phyloP scores from a whole-genome alignment of 192 early-diverging fungal species.

The Cladochytrium replicatum region DNA sequence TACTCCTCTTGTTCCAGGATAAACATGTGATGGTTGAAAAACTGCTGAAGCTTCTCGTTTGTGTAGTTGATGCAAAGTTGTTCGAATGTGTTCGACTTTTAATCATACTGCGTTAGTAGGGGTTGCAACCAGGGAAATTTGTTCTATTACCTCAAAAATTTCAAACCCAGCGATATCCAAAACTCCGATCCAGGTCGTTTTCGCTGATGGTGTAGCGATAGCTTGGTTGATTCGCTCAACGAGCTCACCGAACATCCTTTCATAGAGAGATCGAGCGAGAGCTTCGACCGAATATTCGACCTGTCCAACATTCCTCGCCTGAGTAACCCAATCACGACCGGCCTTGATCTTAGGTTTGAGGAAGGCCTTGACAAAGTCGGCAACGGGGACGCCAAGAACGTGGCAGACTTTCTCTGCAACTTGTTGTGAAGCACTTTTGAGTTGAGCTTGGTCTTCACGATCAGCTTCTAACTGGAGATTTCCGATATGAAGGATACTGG shows the following conservation, averaged over 20 bases:
- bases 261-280: conserved; percentile 82
- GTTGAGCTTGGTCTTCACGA: conserved; percentile 77
- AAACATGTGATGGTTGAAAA: conserved; percentile 99
- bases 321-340: conserved; percentile 91
- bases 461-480: conserved; percentile 76
- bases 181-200: conserved; percentile 86
- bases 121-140: too few species aligned
- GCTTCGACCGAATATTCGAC: conserved; percentile 85
- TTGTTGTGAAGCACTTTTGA: conserved; percentile 47
- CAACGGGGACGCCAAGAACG: conserved; percentile 78
- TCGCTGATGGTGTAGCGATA: conserved; percentile 49
- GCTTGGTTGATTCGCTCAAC: conserved; percentile 79
- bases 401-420: conserved; percentile 87
- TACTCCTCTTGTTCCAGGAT: conserved; percentile 98
- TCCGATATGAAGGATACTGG: conserved; percentile 84
- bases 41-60: conserved; percentile 96
- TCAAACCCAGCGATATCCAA: conserved; percentile 99
- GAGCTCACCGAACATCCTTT: conserved; percentile 88
- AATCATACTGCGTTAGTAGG: too few species aligned
- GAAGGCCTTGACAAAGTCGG: conserved; percentile 77
- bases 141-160: conserved; percentile 87
- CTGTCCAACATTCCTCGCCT: conserved; percentile 77
- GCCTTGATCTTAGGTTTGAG: conserved; percentile 88
- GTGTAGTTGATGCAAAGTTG: conserved; percentile 99
- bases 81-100: conserved; percentile 92